These are phyloP conservation scores for Trametes cinnabarina DNA, from an alignment of 768 basidiomycete genomes.

Conservation along the genomic window DNA sequence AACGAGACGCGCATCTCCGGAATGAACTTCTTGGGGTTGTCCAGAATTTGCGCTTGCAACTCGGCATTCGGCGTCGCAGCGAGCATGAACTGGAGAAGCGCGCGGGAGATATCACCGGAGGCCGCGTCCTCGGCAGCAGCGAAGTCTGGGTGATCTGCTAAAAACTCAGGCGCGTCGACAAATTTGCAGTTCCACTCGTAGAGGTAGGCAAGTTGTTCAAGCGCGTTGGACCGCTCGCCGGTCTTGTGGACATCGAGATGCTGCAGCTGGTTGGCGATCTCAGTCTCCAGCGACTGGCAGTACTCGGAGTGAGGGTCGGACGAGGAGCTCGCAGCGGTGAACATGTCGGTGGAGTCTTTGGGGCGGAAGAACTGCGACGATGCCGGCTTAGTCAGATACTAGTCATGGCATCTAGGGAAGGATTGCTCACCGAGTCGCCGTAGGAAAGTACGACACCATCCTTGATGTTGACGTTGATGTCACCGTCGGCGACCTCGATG, in stretches of 20 bases:
- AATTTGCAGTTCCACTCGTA: constrained; percentile 57
- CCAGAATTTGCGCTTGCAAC: constrained; percentile 48
- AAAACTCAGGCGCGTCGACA: constrained; percentile 39
- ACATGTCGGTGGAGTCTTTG: constrained; percentile 37
- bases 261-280: constrained; percentile 34
- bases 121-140: constrained; percentile 22
- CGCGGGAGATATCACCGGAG: constrained; percentile 42
- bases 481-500: constrained; percentile 84
- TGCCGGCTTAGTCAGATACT: not conserved
- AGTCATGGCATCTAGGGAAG: not conserved
- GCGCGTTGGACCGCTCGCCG: constrained; percentile 9
- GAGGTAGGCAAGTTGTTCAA: constrained; percentile 44
- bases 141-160: constrained; percentile 31
- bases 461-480: constrained; percentile 92
- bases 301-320: constrained; percentile 48
- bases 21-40: constrained; percentile 49
- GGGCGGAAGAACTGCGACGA: constrained; percentile 64
- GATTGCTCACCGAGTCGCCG: constrained; percentile 72
- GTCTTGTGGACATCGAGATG: constrained; percentile 34
- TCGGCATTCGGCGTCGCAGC: constrained; percentile 59
- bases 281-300: constrained; percentile 45
- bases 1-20: constrained; percentile 46
- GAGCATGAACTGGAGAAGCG: constrained; percentile 78
- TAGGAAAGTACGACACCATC: constrained; percentile 81
- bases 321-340: constrained; percentile 10